Base-by-base conservation (phyloP, 2,329 filamentous ascomycete genomes). In the Alternaria arborescens region DNA sequence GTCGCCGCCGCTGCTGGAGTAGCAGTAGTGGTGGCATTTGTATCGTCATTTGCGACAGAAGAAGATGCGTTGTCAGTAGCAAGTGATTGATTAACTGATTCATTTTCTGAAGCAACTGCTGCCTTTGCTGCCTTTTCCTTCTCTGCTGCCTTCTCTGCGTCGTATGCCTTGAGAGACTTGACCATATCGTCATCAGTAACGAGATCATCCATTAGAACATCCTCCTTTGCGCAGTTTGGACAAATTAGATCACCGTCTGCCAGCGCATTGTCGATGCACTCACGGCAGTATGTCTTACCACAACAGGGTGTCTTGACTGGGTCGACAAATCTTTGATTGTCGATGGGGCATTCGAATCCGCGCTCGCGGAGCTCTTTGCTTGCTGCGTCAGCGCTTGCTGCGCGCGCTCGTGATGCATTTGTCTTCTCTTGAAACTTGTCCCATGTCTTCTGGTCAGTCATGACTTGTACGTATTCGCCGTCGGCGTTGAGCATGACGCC, bases 231-330 rank as follows among this genome's bases (percentile, higher is more conserved):
- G 84, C 95, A 99, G 71, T 89, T 90, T 67, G 95, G 95, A 81
- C 95, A 99, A 80, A 94, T 86, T 82, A 99, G 93, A 86, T 99
- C 95, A 87, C 91, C 95, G 85, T 98, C 94, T 82, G 97, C 94
- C 81, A 99, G 89, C 82, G 94, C 92, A 87, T 97, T 97, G 79
- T 95, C 96, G 82, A 99, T 97, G 90, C 95, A 99, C 80, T 97
- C 93, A 88, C 95, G 95, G 87, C 95, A 99, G 86, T 97, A 99
- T 78, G 94, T 97, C 87, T 91, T 96, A 83, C 91, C 88, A 86
- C 95, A 99, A 87, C 95, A 99, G 70, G 95, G 94, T 77, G 95
- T 98, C 88, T 97, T 97, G 86, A 96, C 95, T 87, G 95, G 94
- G 80, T 97, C 93, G 89, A 96, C 90, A 83, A 98, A 97, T 87